Base-by-base conservation (phyloP, 1,284 basidiomycete genomes). In the Boletellus deceptivus region DNA sequence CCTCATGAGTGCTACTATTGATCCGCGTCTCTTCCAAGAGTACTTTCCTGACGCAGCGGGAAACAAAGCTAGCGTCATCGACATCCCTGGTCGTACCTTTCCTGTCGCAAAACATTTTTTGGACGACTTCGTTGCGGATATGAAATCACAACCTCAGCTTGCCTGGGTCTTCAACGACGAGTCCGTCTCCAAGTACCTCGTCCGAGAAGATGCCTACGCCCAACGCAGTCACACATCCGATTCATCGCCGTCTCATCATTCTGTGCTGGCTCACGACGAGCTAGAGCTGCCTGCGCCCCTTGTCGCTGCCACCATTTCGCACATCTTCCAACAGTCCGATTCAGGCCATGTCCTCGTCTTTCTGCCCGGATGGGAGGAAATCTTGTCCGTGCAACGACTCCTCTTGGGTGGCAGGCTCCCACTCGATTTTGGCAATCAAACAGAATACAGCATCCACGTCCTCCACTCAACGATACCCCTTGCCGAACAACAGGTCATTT, bases 1-100 rank as follows among this genome's bases (percentile, higher is more conserved):
- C 39, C 81, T 98, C 49, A 98, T 98, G 94, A 96, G 92, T 62
- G 94, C 95, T 3, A 98, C 95, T 31, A 93, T 98, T 68, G 90
- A 98, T 63, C 89, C 94, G 2, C 82, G 80, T 0, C 78, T 97
- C 29, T 98, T 98, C 79, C 87, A 89, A 64, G 73, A 77, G 10
- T 98, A 98, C 74, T 98, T 98, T 75, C 72, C 78, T 10, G 82
- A 87, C 62, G 73, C 80, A 31, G 57, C 71, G 1, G 84, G 85
- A 18, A 69, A 75, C 13, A 84, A 82, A 1, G 89, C 92, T 0
- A 80, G 81, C 33, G 84, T 94, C 18, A 81, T 93, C 47, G 88
- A 93, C 55, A 77, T 98, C 24, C 92, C 94, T n/a, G 95, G 95
- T 43, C 86, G 94, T 27, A 91, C 92, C 11, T 97, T 86, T 76